Evolutionary conservation across 495 filamentous ascomycete species (phyloP).

Genomic region (Evernia prunastri): DNA sequence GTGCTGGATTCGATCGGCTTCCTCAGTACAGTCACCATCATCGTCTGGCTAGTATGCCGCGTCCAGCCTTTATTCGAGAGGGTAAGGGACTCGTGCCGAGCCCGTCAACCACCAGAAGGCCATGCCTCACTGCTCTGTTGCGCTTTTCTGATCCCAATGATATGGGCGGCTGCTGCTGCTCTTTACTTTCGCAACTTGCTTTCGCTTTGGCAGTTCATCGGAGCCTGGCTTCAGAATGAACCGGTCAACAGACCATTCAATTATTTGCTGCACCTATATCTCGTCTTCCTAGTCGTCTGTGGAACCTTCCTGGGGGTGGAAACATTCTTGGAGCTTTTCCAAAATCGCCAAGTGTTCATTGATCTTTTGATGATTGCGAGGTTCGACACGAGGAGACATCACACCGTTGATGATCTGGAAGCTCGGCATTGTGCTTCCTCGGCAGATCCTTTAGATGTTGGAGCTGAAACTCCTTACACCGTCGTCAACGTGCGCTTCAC

Average conservation of each 20-base stretch:
- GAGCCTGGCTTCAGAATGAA: background rate
- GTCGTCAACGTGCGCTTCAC: background rate
- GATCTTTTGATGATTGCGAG: constrained; percentile 8
- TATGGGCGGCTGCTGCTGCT: constrained; percentile 1
- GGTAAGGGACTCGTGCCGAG: background rate
- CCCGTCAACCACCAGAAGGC: background rate
- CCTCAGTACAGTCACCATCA: background rate
- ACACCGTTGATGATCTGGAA: background rate
- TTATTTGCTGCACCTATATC: background rate
- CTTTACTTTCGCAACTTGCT: background rate
- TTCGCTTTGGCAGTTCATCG: constrained; percentile 1
- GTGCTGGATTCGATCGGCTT: background rate
- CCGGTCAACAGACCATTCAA: background rate
- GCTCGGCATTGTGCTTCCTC: background rate
- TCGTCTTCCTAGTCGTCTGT: constrained; percentile 1
- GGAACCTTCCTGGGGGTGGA: background rate
- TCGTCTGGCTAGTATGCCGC: background rate
- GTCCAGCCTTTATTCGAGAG: background rate
- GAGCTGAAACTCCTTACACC: background rate
- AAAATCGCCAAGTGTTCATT: background rate
- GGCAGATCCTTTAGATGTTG: background rate
- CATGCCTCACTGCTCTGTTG: constrained; percentile 6
- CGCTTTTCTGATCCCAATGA: background rate
- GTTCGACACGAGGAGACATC: background rate
- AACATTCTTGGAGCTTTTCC: background rate